These are phyloP conservation scores for Colletotrichum liaoningense DNA, from an alignment of 2,329 filamentous ascomycete genomes.

Conservation along the genomic window DNA sequence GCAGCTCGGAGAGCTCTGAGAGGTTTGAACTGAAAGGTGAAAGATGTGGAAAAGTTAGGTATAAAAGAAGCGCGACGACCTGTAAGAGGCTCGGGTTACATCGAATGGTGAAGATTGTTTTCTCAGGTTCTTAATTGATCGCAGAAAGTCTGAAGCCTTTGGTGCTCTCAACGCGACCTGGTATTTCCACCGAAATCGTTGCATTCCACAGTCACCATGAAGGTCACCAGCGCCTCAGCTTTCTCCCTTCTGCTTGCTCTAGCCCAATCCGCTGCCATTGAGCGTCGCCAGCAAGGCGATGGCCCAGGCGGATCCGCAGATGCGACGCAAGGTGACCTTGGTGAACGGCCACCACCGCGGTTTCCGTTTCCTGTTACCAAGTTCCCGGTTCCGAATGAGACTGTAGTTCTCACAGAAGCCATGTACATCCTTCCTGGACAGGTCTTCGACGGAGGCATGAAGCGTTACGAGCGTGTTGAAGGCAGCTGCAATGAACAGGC, in stretches of 20 bases:
- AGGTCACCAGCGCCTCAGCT: slow-evolving; percentile 35
- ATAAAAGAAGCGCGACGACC: background rate
- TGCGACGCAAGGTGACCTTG: slow-evolving; percentile 42
- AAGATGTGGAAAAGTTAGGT: background rate
- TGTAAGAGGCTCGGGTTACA: background rate
- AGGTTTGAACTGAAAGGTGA: no score
- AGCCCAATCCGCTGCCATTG: slow-evolving; percentile 35
- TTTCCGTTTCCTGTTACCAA: slow-evolving; percentile 45
- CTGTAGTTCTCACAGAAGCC: slow-evolving; percentile 40
- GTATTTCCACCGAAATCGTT: no score
- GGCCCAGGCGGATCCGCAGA: slow-evolving; percentile 39
- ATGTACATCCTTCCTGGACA: slow-evolving; percentile 47
- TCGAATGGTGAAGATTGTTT: background rate
- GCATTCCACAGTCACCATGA: slow-evolving; percentile 41
- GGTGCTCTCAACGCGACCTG: background rate
- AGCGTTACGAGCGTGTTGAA: slow-evolving; percentile 50
- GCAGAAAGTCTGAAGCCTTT: background rate
- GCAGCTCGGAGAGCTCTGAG: slow-evolving; percentile 11
- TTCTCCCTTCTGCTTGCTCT: slow-evolving; percentile 39
- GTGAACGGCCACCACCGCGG: slow-evolving; percentile 42
- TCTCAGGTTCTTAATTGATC: background rate
- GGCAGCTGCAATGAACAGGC: slow-evolving; percentile 56
- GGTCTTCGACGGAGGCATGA: slow-evolving; percentile 49
- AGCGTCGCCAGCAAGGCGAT: slow-evolving; percentile 40
- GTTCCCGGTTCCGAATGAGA: slow-evolving; percentile 43